Percentiles rank a stretch among this genome's conserved stretches.
phyloP scores from a whole-genome alignment of 2,329 filamentous ascomycete species.

The Alternaria postmessia region DNA sequence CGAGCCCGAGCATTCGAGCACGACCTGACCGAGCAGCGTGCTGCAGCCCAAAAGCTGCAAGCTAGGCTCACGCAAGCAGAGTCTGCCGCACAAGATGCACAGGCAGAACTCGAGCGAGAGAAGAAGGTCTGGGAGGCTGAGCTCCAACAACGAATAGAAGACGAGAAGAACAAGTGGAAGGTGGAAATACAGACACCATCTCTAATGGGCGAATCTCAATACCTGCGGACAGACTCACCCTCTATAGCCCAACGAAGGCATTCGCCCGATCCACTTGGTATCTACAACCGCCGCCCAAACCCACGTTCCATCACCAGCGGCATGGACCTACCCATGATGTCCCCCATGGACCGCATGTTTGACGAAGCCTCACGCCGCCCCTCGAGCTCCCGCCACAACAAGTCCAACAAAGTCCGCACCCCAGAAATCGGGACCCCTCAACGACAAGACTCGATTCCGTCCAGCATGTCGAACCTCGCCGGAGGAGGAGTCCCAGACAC shows the following conservation, averaged over 20 bases:
- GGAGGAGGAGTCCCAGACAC: conserved; percentile 48
- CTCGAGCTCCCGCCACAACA: conserved; percentile 43
- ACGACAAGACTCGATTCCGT: conserved; percentile 47
- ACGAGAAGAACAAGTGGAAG: conserved; percentile 69
- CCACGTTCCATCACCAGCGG: conserved; percentile 41
- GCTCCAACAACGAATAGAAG: conserved; percentile 67
- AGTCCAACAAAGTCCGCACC: conserved; percentile 45
- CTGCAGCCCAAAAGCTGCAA: conserved; percentile 68
- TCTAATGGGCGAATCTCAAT: conserved; percentile 30
- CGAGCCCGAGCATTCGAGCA: conserved; percentile 70
- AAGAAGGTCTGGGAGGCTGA: conserved; percentile 67
- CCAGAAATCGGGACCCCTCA: conserved; percentile 45
- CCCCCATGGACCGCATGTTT: conserved; percentile 49
- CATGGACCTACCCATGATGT: conserved; percentile 43
- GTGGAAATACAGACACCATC: conserved; percentile 54
- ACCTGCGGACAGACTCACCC: conserved; percentile 49
- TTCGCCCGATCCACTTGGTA: conserved; percentile 49
- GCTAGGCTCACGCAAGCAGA: conserved; percentile 71
- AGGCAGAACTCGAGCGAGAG: conserved; percentile 65
- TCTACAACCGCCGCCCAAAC: conserved; percentile 36
- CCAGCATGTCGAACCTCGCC: conserved; percentile 40
- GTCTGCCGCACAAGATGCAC: conserved; percentile 67
- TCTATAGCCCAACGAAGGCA: conserved; percentile 51
- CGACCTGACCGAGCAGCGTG: conserved; percentile 68
- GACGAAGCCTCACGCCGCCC: conserved; percentile 47